phyloP scores from a whole-genome alignment of 768 basidiomycete species.

The Udeniomyces megalosporus region DNA sequence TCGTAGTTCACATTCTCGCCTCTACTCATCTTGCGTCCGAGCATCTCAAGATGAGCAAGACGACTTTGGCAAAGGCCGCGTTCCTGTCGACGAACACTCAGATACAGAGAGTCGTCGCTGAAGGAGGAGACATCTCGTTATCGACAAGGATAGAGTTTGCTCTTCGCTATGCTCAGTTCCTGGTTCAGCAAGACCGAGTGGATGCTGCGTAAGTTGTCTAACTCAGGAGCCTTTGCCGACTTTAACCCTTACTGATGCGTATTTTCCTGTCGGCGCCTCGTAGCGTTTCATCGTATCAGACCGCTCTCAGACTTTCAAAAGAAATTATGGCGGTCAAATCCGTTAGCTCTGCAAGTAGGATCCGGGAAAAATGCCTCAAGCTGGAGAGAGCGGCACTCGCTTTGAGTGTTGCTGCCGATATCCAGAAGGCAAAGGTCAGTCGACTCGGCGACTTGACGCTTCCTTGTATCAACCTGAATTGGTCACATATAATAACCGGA shows the following conservation, averaged over 20 bases:
- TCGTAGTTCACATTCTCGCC: slow-evolving; percentile 45
- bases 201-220: slow-evolving; percentile 45
- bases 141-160: slow-evolving; percentile 42
- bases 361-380: neutral
- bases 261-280: neutral
- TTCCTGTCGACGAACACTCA: slow-evolving; percentile 43
- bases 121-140: slow-evolving; percentile 30
- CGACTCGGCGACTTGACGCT: neutral
- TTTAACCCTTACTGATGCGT: slow-evolving; percentile 28
- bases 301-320: slow-evolving; percentile 4
- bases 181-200: slow-evolving; percentile 46
- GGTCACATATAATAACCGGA: neutral
- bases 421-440: slow-evolving; percentile 4
- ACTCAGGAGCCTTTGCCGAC: neutral
- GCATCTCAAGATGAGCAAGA: slow-evolving; percentile 61
- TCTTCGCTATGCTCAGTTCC: slow-evolving; percentile 49
- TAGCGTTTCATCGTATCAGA: slow-evolving; percentile 23
- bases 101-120: slow-evolving; percentile 27
- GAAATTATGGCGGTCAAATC: slow-evolving; percentile 2
- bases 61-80: slow-evolving; percentile 46
- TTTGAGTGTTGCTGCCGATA: slow-evolving; percentile 3
- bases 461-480: neutral
- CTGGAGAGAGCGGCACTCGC: slow-evolving; percentile 8
- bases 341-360: neutral
- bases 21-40: slow-evolving; percentile 64